Base-by-base conservation (phyloP, 2,329 filamentous ascomycete genomes). In the Plectosphaerella plurivora region DNA sequence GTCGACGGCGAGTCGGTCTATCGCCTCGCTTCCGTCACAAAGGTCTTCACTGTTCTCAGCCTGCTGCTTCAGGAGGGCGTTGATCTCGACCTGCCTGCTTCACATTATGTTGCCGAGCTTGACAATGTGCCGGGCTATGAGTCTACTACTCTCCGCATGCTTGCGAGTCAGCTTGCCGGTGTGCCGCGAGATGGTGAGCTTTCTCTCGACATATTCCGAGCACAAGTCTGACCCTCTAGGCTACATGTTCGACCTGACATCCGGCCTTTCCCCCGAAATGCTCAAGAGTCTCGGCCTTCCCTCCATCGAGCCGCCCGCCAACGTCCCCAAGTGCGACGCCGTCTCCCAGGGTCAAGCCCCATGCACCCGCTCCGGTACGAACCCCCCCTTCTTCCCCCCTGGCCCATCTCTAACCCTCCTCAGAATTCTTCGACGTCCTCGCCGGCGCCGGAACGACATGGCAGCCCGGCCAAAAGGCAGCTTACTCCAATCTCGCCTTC, bases 1-100 rank as follows among this genome's bases (percentile, higher is more conserved):
- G 63, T 77, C 4, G 64, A 71, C 33, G 64, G 64, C 8, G 61
- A 76, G 52, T 73, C 68, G 0, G 65, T 76, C 3, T 75, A 73
- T 55, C 68, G 73, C 10, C 62, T 74, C 15, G 72, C 67, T 1
- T 75, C 72, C 47, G 50, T 72, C 25, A 73, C 71, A 2, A 76
- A 76, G 53, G 52, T 74, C 16, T 70, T 69, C 56, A 73, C 73
- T 0, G 65, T 71, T 16, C 64, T 70, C 20, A 45, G 67, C 0
- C 62, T 69, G 12, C 55, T 73, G 16, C 60, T 57, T 0, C 63
- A 60, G 28, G 60, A 61, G 3, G 60, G 61, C 2, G 62, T 66
- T 49, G 57, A 57, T 25, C 35, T 49, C 11, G 42, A 50, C 9
- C 28, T 28, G 16, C 49, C 50, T 3, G 28, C 45, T 28, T 56